Base-by-base conservation (phyloP, 805 yeast species). In the Brettanomyces bruxellensis region DNA sequence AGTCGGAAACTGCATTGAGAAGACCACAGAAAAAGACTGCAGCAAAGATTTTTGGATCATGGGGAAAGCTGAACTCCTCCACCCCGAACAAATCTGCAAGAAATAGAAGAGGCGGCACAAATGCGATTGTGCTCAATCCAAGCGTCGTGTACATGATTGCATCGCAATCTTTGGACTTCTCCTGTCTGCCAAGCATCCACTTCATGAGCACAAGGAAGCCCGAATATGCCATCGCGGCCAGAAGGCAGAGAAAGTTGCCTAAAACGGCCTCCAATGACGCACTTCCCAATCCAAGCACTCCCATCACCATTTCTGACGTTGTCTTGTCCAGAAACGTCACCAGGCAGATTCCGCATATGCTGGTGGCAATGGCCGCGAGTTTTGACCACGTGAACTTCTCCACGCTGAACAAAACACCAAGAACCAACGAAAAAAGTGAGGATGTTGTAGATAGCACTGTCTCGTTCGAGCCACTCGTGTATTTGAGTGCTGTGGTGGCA, bases 381-480 rank as follows among this genome's bases (percentile, higher is more conserved):
- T 76, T 76, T 40, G 66, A 63, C 12, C 60, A 4, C 13, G 75
- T 58, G 49, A 76, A 65, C 5, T 54, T 53, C 46, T 76, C 82
- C 18, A 72, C 69, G 25, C 64, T 63, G 22, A 67, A 55, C 8
- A 61, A 22, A 2, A 59, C 64, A 1, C 81, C 78, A 22, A 75
- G 58, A 13, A 74, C 51, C 34, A 76, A 59, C 0, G 80, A 73
- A 55, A 74, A 76, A 4, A 75, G 64, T 12, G 80, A 71, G 3
- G 79, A 68, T 1, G 78, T 70, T 2, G 80, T 70, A 5, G 78
- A 69, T 14, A 76, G 55, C 8, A 76, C 72, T 0, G 80, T 72
- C 51, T 70, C 76, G 52, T 74, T 75, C 22, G 80, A 71, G 0
- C 79, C 78, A 9, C 76, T 68, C 0, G 82, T 76, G 53, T 66